Base-by-base conservation (phyloP, 164 flowering plant species). In the Macadamia tetraphylla region DNA sequence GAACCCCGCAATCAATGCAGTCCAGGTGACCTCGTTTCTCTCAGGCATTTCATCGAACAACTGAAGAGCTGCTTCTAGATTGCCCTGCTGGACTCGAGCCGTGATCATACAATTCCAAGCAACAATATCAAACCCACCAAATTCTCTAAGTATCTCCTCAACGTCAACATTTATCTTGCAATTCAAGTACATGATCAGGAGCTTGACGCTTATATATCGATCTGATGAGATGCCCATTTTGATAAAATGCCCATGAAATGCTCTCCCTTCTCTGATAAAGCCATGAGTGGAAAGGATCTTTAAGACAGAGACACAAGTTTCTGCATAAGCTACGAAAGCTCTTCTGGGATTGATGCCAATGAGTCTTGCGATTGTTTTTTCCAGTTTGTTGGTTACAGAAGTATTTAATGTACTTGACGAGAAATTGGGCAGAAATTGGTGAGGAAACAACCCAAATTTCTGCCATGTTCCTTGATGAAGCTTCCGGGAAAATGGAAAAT, bases 231-330 rank as follows among this genome's bases (percentile, higher is more conserved):
- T 23, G 15, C 88, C 90, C 77, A 64, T 70, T 71, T 84, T 84
- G 74, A 80, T 64, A 17, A 85, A 61, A 77, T 77, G 85, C 60
- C 77, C 83, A 71, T 86, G 90, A 55, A 86, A 66, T 59, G 35
- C 69, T 13, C 18, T 65, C 5, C 82, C 90, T 60, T 77, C 70
- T n/a, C 59, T 48, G 73, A 79, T n/a, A 31, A 51, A 66, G 59
- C 71, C 67, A 29, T 76, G 68, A 52, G 40, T 56, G 46, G 85
- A 51, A 76, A 75, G 71, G 0, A 55, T 4, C 64, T 78, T 82
- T 60, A 86, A 63, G 23, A 79, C 76, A 35, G 73, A 70, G 59
- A 75, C 63, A 58, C 73, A 79, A n/a, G 71, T 74, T 29, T 76
- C 67, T 11, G 73, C 31, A 67, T 70, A 71, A 48, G 78, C 48